Evolutionary conservation across 768 basidiomycete genomes (phyloP).

Genomic region (Peribolospora baueri): DNA sequence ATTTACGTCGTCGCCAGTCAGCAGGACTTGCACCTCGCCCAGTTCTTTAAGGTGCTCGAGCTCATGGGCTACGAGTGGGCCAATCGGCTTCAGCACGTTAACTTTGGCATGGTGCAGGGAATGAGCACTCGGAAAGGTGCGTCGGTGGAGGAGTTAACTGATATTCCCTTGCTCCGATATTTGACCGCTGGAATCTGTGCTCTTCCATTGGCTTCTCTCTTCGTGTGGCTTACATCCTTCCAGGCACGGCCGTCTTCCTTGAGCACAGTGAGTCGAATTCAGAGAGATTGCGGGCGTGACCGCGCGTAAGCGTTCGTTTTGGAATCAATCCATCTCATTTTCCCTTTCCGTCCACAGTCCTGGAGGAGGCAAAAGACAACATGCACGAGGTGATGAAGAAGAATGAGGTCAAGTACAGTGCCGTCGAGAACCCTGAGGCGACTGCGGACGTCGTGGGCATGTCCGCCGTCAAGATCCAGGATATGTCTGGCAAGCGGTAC

Average conservation of each 20-base stretch:
- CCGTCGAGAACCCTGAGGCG: slow-evolving; percentile 62
- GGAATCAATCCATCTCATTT: too few relatives aligned
- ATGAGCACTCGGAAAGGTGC: slow-evolving; percentile 38
- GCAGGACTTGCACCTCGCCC: slow-evolving; percentile 20
- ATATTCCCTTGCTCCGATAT: too few relatives aligned
- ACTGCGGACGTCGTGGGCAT: slow-evolving; percentile 68
- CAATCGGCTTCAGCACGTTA: slow-evolving; percentile 54
- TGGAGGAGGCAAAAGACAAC: slow-evolving; percentile 51
- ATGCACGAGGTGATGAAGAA: slow-evolving; percentile 96
- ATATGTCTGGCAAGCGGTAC: slow-evolving; percentile 80
- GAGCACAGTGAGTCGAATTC: slow-evolving; percentile 32
- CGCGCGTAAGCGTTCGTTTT: too few relatives aligned
- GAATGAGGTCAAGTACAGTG: slow-evolving; percentile 76
- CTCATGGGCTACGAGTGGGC: slow-evolving; percentile 83
- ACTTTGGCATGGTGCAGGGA: slow-evolving; percentile 72
- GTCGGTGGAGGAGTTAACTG: too few relatives aligned
- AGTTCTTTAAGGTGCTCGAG: slow-evolving; percentile 73
- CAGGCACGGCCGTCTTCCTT: slow-evolving; percentile 62
- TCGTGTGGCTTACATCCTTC: too few relatives aligned
- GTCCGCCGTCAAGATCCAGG: slow-evolving; percentile 90
- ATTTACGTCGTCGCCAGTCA: slow-evolving; percentile 30
- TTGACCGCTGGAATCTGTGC: too few relatives aligned
- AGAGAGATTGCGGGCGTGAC: background rate
- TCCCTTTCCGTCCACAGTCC: slow-evolving; percentile 2
- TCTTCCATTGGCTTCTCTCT: too few relatives aligned